These are phyloP conservation scores for Crithidia sp. DNA, from an alignment of 208 protist genomes.

Conservation along the genomic window DNA sequence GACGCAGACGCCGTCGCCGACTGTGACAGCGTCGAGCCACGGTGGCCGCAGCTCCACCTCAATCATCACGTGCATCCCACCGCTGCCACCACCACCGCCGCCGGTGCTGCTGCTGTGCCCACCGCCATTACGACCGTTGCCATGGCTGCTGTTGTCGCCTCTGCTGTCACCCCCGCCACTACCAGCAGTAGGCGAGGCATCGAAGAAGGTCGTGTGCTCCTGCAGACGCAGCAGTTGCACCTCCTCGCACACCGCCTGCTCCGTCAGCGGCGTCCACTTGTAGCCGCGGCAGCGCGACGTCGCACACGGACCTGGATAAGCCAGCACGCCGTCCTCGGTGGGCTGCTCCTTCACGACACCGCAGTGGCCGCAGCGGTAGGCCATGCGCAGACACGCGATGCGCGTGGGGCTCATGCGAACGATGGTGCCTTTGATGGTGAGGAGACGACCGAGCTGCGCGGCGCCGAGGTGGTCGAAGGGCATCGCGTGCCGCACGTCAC, in stretches of 20 bases:
- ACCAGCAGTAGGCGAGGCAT: slow-evolving; percentile 15
- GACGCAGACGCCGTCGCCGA: slow-evolving; percentile 77
- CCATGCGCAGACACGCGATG: slow-evolving; percentile 66
- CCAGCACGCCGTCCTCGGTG: slow-evolving; percentile 77
- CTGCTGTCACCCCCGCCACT: not conserved
- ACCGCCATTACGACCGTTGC: not conserved
- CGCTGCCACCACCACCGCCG: slow-evolving; percentile 29
- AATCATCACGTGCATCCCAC: slow-evolving; percentile 76
- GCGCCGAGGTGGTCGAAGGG: slow-evolving; percentile 78
- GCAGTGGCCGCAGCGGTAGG: slow-evolving; percentile 75
- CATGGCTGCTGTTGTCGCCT: not conserved
- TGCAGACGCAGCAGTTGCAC: slow-evolving; percentile 86
- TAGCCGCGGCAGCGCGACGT: slow-evolving; percentile 70
- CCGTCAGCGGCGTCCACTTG: slow-evolving; percentile 65
- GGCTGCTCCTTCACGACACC: slow-evolving; percentile 41
- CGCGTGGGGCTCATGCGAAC: slow-evolving; percentile 80
- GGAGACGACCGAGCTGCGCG: slow-evolving; percentile 67
- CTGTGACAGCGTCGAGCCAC: slow-evolving; percentile 69
- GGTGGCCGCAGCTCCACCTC: slow-evolving; percentile 76
- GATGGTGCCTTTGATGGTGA: slow-evolving; percentile 78
- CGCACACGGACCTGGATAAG: slow-evolving; percentile 70
- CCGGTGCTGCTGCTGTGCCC: not conserved
- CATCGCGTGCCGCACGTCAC: slow-evolving; percentile 34
- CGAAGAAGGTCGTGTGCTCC: slow-evolving; percentile 70
- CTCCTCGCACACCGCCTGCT: slow-evolving; percentile 74